Base-by-base conservation (phyloP, 306 rosid genomes). In the Cicer judaicum region DNA sequence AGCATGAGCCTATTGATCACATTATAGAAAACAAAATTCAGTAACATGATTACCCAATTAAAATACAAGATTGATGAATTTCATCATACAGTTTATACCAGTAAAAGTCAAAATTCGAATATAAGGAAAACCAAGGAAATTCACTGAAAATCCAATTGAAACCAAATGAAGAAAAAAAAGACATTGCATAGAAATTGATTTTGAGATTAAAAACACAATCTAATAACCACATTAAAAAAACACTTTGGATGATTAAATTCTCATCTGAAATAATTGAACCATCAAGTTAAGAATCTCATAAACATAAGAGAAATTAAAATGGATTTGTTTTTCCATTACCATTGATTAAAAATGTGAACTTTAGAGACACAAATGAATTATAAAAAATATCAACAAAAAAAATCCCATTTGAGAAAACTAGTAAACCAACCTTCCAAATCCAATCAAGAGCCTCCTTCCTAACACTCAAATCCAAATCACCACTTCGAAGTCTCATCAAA, bases 361-460 rank as follows among this genome's bases (percentile, higher is more conserved):
- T 65, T 4, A 10, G 34, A 56, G 10, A 10, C 21, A 70, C 1
- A 53, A 41, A 69, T 54, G 81, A 72, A 83, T 74, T 57, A 75
- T 24, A 24, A 24, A 24, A 72, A 36, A 50, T 50, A 24, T 3
- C 38, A 71, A 60, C 38, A 52, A 67, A 55, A 71, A 74, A 67
- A 80, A 59, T 3, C 50, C 76, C 78, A 70, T 52, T 72, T 56
- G 61, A 75, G 76, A 72, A 70, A 73, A 48, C 8, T 14, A 43
- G 74, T 39, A 13, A 78, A 74, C 85, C 80, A 85, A 94, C 99
- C 99, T 94, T 90, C 75, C 65, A 85, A 90, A 92, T 92, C 99
- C 99, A 92, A 90, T 92, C 96, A 83, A 92, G 73, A 70, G 97
- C 95, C 50, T 86, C 88, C 50, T 78, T 86, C 78, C 99, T 85